Conservation (phyloP, 306 rosid species). For the Hylodesmum podocarpum region DNA sequence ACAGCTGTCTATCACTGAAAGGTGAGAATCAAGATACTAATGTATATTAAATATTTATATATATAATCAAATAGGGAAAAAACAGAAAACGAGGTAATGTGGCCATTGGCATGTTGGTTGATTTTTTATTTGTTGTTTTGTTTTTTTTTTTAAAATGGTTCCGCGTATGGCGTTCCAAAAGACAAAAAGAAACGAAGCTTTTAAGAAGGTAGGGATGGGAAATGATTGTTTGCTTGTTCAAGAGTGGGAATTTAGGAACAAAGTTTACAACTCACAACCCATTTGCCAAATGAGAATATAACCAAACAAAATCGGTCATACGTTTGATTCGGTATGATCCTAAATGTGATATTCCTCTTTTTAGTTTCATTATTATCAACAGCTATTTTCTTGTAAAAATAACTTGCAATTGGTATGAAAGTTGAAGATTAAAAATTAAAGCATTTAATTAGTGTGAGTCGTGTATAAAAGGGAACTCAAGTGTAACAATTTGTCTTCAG, state of each 20-base stretch:
- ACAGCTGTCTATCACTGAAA: slow-evolving; percentile 20
- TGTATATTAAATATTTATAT: not conserved
- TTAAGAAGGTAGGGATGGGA: slow-evolving; percentile 21
- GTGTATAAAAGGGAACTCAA: not conserved
- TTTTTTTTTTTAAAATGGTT: not conserved
- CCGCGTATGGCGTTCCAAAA: slow-evolving; percentile 31
- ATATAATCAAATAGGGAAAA: not conserved
- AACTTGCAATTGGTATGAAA: no score
- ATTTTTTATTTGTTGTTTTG: not conserved
- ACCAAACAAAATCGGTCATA: slow-evolving; percentile 12
- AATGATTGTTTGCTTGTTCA: slow-evolving; percentile 38
- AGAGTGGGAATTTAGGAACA: slow-evolving; percentile 42
- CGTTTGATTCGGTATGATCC: not conserved
- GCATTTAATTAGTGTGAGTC: not conserved
- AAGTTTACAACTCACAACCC: slow-evolving; percentile 33
- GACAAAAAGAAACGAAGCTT: slow-evolving; percentile 28
- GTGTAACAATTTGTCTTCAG: not conserved
- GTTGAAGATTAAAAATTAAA: not conserved
- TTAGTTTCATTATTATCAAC: not conserved
- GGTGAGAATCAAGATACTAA: not conserved
- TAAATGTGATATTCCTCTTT: not conserved
- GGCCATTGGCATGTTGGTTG: slow-evolving; percentile 27
- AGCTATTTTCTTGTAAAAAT: not conserved
- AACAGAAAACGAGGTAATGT: not conserved
- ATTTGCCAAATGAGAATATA: slow-evolving; percentile 35